Evolutionary conservation across 2,329 filamentous ascomycete species (phyloP), one percentile per base, ranked within the genome.

Genomic region (Colletotrichum acutatum): DNA sequence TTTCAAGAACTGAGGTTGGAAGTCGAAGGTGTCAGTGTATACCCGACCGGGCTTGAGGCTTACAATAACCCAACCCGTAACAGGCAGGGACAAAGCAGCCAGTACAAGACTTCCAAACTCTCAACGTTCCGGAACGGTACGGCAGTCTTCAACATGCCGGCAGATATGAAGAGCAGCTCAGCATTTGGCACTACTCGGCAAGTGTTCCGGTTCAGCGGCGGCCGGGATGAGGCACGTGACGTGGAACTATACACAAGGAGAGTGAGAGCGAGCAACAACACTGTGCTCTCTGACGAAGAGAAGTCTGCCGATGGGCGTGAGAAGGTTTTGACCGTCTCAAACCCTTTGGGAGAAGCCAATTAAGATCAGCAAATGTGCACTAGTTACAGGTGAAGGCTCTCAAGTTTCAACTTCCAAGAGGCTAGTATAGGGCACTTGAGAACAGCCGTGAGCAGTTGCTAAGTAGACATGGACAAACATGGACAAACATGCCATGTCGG

Each of bases 41-140:
- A 93, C 63, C 89, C 91, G 0, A 90, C 86, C 0, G 90, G 90
- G 1, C 81, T 92, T 3, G 89, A 92, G 75, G 88, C 87, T 0
- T 92, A 92, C 75, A 76, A 81, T 28, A 70, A 80, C 4, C 59
- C 82, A 68, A 69, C 78, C 52, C 53, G 78, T 62, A 32, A 74
- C 8, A 60, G 72, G 37, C 74, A 63, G 12, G 56, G 68, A 32
- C 32, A 49, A 34, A 28, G 34, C 26, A 32, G 28, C 32, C 42
- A 52, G 26, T 79, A 74, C 66, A 59, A 58, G 65, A 81, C 76
- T 37, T 78, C 79, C 9, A 75, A 74, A 3, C 77, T 90, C 11
- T 79, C 77, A 2, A 93, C 90, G 0, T 85, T 78, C 53, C 88
- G 91, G 74, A 88, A 89, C 52, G 91, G 90, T 37, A 87, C 84